Evolutionary conservation across 805 yeast genomes (phyloP), one percentile per base, ranked within the genome.

Genomic region (Schizosaccharomyces octosporus): DNA sequence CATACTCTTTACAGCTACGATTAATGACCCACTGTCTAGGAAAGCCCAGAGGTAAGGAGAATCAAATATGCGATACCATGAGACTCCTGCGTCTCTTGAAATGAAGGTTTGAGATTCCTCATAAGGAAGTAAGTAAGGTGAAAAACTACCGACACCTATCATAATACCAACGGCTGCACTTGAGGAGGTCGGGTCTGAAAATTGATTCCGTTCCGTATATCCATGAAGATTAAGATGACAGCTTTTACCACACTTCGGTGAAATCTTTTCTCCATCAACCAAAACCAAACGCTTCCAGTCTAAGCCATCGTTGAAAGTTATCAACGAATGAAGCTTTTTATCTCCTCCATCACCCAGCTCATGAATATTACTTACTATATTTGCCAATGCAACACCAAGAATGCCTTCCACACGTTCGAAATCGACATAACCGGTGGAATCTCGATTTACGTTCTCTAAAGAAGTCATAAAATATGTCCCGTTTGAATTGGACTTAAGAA

Each of bases 71-170:
- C 87, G 95, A 61, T 71, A 79, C 97, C 97, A 93, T 2, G 88
- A 78, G 17, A 81, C 73, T 63, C 98, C 98, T 1, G 93, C 98
- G 72, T 93, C 97, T n/a, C 78, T 75, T 2, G 95, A 81, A 64
- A 93, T 72, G 68, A 79, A 93, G 0, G 96, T 86, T 1, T 84
- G 75, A 0, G 83, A 78, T 59, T 81, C 79, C 2, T 76, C 74
- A 61, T 72, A 70, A 7, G 79, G 72, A 4, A 71, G 73, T 61
- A 90, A 72, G 7, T 66, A 64, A 36, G 76, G 78, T 5, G 97
- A 97, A 60, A 87, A 95, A 68, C 85, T 88, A 39, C 98, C 98
- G n/a, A 85, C 80, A n/a, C 85, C 97, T 65, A 93, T 75, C 78
- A 90, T 72, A 72, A 88, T 72, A 1, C 98, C 98, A 21, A 84